A percentile compares a stretch with the other conserved stretches of the same genome.
Conservation (phyloP, 2,329 filamentous ascomycete genomes). For the Tolypocladium tundrense region DNA sequence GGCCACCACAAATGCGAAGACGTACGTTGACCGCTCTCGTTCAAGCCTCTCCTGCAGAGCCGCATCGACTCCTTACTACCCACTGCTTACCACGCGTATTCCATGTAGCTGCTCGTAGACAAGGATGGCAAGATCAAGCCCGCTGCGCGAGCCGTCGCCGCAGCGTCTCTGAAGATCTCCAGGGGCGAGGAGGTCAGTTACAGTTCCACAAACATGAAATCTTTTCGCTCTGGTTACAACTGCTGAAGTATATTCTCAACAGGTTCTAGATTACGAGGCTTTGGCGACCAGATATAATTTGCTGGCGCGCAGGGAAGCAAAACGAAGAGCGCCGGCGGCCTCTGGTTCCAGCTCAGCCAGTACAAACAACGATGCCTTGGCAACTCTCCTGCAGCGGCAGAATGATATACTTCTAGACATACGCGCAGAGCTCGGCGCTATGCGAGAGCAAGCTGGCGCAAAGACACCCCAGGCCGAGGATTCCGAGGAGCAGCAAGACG, state of each 20-base stretch:
- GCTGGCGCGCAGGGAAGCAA: not conserved
- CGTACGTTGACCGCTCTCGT: not conserved
- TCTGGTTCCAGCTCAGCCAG: not conserved
- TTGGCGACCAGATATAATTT: not conserved
- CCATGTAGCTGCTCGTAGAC: not conserved
- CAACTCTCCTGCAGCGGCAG: not conserved
- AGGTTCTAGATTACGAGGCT: not conserved
- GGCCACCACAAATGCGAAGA: not conserved
- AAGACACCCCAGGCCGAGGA: not conserved
- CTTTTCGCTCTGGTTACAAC: not conserved
- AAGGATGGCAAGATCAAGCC: not conserved
- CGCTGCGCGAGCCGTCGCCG: not conserved
- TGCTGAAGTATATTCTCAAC: not conserved
- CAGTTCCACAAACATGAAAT: not conserved
- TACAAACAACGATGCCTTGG: not conserved
- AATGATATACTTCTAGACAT: not conserved
- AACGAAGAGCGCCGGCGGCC: not conserved
- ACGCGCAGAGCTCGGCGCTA: not conserved
- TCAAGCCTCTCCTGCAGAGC: not conserved
- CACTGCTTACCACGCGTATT: not conserved
- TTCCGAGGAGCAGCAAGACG: not conserved
- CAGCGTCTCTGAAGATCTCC: not conserved
- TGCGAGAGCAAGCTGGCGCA: not conserved
- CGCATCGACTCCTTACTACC: not conserved
- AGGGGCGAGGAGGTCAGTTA: not conserved